These are phyloP conservation scores for Nothopassalora personata DNA, from an alignment of 2,329 filamentous ascomycete genomes.

Conservation along the genomic window DNA sequence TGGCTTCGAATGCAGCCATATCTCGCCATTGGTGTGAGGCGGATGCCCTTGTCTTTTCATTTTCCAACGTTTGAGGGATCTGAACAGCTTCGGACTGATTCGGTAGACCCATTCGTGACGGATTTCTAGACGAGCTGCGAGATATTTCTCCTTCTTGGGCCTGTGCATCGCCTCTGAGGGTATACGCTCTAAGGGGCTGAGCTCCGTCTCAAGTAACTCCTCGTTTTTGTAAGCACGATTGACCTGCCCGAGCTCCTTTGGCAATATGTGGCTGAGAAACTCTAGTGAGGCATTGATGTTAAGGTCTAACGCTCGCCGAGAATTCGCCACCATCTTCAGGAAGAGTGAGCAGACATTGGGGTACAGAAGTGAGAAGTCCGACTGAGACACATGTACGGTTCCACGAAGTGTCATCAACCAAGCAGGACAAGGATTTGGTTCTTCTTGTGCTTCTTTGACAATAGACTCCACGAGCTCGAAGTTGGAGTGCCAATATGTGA, in stretches of 20 bases:
- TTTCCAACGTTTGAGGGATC: conserved; percentile 34
- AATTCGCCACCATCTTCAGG: conserved; percentile 60
- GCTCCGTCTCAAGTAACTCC: conserved; percentile 37
- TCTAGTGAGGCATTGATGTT: conserved; percentile 60
- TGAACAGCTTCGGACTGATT: conserved; percentile 41
- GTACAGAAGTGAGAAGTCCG: conserved; percentile 62
- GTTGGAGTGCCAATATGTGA: conserved; percentile 65
- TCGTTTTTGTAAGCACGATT: conserved; percentile 51
- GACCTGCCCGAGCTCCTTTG: conserved; percentile 44
- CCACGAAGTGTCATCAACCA: conserved; percentile 49
- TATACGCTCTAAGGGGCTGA: conserved; percentile 40
- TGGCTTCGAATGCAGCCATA: conserved; percentile 51
- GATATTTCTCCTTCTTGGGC: conserved; percentile 53
- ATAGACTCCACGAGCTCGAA: conserved; percentile 54
- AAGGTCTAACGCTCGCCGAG: conserved; percentile 56
- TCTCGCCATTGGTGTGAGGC: conserved; percentile 40
- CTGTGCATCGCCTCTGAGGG: conserved; percentile 45
- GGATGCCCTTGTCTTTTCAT: conserved; percentile 35
- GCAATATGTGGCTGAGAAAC: conserved; percentile 54
- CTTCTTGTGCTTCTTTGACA: conserved; percentile 52
- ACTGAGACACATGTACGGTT: conserved; percentile 61
- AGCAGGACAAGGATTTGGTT: conserved; percentile 33
- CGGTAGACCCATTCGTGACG: conserved; percentile 53
- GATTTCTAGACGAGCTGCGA: conserved; percentile 54
- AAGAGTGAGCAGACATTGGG: conserved; percentile 53